Base-by-base conservation (phyloP, 345 rosid species). In the Linum trigynum region DNA sequence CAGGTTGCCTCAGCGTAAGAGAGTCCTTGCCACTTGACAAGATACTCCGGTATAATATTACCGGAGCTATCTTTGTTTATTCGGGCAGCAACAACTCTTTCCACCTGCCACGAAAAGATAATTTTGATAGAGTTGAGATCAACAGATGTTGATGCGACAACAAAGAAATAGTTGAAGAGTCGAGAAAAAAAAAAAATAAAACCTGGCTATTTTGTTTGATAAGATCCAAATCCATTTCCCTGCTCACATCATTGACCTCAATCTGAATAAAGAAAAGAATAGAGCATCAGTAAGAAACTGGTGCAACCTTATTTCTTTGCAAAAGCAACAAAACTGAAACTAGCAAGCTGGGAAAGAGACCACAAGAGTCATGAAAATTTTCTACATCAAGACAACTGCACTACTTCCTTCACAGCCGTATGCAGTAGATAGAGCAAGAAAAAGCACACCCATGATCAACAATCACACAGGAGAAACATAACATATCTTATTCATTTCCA, bases 1-100 rank as follows among this genome's bases (percentile, higher is more conserved):
- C 99, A 95, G 64, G 98, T 91, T 67, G 96, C 97, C 82, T 95
- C 99, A 64, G 99, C 99, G 79, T 95, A 95, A 69, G 99, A 95
- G 61, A 95, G 83, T 64, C 99, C 99, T 72, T 87, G 95, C 99
- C 99, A 95, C 83, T 95, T 95, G 72, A 95, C 98, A 59, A 95
- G 75, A 75, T 95, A 95, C 83, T 91, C 99, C 4, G 91, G 90
- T 73, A 87, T 84, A 67, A 91, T 84, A 73, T 83, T 82, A 59
- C 82, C 95, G 64, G 69, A 79, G 69, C 74, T 72, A 74, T 89
- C 97, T 70, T 83, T 89, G 78, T 81, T 72, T 58, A 95, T 86
- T 69, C 96, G 82, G 79, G 91, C 97, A 55, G 91, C 73, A 72
- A 95, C 82, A 73, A 95, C 65, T 78, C 99, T 87, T 71, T 95